Evolutionary conservation across 192 early-diverging fungal genomes (phyloP).

Genomic region (Coemansia sp.): DNA sequence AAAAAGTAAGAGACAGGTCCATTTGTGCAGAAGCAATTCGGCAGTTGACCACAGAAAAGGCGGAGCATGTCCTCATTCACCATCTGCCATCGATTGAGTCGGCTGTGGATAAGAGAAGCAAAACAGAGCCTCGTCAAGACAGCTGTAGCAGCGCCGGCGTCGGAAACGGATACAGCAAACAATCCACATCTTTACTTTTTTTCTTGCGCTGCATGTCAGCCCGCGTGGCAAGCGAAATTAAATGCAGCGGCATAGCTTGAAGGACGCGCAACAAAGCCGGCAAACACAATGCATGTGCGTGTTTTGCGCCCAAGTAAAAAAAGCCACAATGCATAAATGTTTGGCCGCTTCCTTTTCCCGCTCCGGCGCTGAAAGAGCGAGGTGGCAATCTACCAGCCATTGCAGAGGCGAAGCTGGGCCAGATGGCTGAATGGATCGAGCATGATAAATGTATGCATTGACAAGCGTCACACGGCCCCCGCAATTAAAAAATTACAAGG

Average conservation of each 20-base stretch:
- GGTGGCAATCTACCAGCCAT: background rate
- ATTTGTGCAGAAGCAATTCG: background rate
- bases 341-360: background rate
- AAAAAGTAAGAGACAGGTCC: background rate
- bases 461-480: background rate
- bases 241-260: conserved; percentile 1
- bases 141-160: background rate
- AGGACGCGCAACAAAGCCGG: background rate
- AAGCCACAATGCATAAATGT: background rate
- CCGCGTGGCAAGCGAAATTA: conserved; percentile 15
- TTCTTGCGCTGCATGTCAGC: conserved; percentile 6
- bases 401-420: background rate
- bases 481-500: background rate
- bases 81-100: background rate
- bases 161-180: conserved; percentile 3
- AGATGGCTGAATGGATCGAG: background rate
- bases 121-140: background rate
- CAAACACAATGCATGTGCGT: background rate
- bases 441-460: conserved; percentile 1
- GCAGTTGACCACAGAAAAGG: background rate
- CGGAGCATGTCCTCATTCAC: background rate
- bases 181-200: background rate
- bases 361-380: background rate
- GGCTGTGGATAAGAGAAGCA: background rate
- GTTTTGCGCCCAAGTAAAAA: background rate